Evolutionary conservation across 2,329 filamentous ascomycete genomes (phyloP).

Genomic region (Penicillium sp.): DNA sequence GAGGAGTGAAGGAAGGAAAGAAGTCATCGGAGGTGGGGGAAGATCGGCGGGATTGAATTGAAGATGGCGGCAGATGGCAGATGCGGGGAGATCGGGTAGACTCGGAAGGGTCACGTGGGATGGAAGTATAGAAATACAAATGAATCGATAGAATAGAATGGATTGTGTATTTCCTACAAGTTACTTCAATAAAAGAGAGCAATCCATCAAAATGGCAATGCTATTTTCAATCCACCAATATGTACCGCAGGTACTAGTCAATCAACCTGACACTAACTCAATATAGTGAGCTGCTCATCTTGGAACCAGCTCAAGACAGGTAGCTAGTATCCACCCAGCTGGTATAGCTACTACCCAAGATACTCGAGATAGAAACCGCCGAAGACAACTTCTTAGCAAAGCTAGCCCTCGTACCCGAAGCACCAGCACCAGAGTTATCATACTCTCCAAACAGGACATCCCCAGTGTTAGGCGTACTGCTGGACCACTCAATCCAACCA

Average conservation of each 20-base stretch:
- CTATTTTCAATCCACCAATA: background rate
- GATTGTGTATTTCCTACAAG: too few species aligned
- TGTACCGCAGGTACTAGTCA: background rate
- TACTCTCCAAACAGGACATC: constrained; percentile 66
- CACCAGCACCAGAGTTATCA: constrained; percentile 63
- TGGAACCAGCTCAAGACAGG: constrained; percentile 25
- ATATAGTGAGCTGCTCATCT: too few species aligned
- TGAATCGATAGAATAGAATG: background rate
- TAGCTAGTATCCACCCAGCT: constrained; percentile 55
- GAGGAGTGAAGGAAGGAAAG: background rate
- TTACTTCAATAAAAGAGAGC: too few species aligned
- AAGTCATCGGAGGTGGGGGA: constrained; percentile 2
- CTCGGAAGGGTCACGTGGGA: constrained; percentile 8
- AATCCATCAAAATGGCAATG: background rate
- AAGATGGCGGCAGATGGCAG: too few species aligned
- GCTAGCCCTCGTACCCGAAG: constrained; percentile 59
- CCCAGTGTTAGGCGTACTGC: constrained; percentile 55
- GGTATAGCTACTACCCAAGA: constrained; percentile 54
- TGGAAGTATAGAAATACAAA: background rate
- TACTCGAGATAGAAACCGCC: constrained; percentile 51
- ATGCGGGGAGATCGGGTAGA: constrained; percentile 1
- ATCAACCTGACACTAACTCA: background rate
- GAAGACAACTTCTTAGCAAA: constrained; percentile 52
- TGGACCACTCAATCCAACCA: constrained; percentile 56
- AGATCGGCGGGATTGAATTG: constrained; percentile 7